phyloP scores from a whole-genome alignment of 208 protist genomes.

The Crithidia brevicula region DNA sequence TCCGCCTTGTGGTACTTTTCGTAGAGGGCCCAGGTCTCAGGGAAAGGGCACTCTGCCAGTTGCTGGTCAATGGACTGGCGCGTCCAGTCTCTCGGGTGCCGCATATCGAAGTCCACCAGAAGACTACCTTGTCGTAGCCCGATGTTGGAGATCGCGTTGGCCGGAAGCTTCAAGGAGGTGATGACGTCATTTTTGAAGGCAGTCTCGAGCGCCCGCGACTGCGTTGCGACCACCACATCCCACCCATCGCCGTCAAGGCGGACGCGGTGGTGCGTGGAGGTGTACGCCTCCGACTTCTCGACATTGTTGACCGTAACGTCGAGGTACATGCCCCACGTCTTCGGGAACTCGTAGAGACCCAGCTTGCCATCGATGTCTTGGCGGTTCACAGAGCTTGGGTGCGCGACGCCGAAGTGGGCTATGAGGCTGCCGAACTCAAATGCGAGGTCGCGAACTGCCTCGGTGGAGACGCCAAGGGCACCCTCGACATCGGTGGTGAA shows the following conservation, averaged over 20 bases:
- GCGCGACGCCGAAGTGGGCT: conserved; percentile 30
- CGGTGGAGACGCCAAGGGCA: conserved; percentile 17
- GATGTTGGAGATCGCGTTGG: conserved; percentile 16
- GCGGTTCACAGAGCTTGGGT: conserved; percentile 9
- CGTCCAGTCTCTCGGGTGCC: conserved; percentile 11
- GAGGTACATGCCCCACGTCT: conserved; percentile 49
- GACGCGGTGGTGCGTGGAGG: conserved; percentile 37
- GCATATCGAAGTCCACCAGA: conserved; percentile 29
- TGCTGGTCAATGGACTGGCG: conserved; percentile 11
- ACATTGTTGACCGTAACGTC: neutral
- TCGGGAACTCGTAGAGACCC: conserved; percentile 25
- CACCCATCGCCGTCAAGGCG: conserved; percentile 29
- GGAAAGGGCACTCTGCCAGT: conserved; percentile 16
- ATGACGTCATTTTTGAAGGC: conserved; percentile 30
- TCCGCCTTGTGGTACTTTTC: neutral
- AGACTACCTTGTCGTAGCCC: conserved; percentile 32
- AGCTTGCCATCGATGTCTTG: conserved; percentile 28
- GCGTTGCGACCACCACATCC: neutral
- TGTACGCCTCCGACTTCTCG: neutral
- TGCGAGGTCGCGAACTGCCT: conserved; percentile 22
- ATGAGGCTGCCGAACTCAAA: conserved; percentile 36
- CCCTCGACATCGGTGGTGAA: conserved; percentile 36
- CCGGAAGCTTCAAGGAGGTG: neutral
- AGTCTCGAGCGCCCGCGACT: neutral
- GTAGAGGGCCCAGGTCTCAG: conserved; percentile 44